Conservation (phyloP, 805 yeast species). For the Suhomyces canberraensis region DNA sequence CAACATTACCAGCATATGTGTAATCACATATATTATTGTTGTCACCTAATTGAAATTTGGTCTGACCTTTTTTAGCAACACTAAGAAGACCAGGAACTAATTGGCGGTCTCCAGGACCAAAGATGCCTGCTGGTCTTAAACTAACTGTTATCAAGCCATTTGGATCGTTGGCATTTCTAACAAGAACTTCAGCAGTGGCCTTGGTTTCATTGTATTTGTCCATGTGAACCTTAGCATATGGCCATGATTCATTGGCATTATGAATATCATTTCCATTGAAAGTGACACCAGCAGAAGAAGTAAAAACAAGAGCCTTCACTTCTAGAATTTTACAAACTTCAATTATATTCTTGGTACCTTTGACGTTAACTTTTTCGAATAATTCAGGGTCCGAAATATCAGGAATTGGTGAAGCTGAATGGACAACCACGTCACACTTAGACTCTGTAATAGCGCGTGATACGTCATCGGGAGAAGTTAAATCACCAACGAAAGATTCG, state of each 20-base stretch:
- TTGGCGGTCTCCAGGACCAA: slow-evolving; percentile 98
- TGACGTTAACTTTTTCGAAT: slow-evolving; percentile 85
- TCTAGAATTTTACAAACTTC: slow-evolving; percentile 52
- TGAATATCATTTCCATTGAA: slow-evolving; percentile 91
- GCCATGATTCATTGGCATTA: slow-evolving; percentile 93
- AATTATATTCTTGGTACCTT: slow-evolving; percentile 78
- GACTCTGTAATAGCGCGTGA: slow-evolving; percentile 54
- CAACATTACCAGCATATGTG: slow-evolving; percentile 98
- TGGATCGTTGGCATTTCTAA: slow-evolving; percentile 64
- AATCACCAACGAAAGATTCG: slow-evolving; percentile 72
- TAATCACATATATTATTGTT: slow-evolving; percentile 92
- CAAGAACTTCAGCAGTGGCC: slow-evolving; percentile 84
- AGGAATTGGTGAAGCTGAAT: slow-evolving; percentile 95
- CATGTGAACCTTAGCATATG: slow-evolving; percentile 89
- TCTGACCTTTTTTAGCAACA: slow-evolving; percentile 80
- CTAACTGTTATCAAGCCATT: slow-evolving; percentile 72
- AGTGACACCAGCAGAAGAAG: slow-evolving; percentile 96
- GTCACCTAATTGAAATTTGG: slow-evolving; percentile 91
- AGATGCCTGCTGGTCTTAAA: slow-evolving; percentile 94
- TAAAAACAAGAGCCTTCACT: slow-evolving; percentile 76
- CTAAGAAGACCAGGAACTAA: slow-evolving; percentile 87
- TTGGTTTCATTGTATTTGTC: slow-evolving; percentile 96
- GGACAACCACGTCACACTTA: slow-evolving; percentile 76
- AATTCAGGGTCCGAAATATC: slow-evolving; percentile 71
- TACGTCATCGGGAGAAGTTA: slow-evolving; percentile 73